phyloP scores from a whole-genome alignment of 2,329 filamentous ascomycete species.

The Verticillium dahliae region DNA sequence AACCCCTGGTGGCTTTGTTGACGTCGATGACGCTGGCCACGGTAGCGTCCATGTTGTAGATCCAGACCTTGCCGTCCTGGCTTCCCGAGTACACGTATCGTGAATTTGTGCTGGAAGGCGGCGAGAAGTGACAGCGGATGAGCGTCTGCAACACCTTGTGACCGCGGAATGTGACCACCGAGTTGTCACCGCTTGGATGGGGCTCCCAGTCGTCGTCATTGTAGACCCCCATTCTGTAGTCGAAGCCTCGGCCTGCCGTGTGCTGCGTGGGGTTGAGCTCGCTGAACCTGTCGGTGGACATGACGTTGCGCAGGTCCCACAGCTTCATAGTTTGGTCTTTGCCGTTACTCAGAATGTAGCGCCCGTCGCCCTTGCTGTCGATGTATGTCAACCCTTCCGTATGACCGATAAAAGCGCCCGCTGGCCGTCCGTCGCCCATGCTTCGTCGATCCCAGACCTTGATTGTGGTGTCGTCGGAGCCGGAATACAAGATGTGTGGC shows the following conservation, averaged over 20 bases:
- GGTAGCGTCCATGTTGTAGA: conserved; percentile 92
- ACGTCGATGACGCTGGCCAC: conserved; percentile 75
- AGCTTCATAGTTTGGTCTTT: conserved; percentile 98
- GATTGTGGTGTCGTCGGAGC: conserved; percentile 87
- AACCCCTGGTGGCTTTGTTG: conserved; percentile 57
- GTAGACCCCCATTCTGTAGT: conserved; percentile 67
- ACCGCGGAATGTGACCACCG: conserved; percentile 85
- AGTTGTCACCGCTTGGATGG: conserved; percentile 75
- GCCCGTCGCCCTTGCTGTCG: conserved; percentile 63
- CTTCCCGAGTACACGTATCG: conserved; percentile 92
- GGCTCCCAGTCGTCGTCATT: conserved; percentile 60
- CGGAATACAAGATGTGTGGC: conserved; percentile 91
- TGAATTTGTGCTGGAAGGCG: conserved; percentile 76
- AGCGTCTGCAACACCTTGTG: conserved; percentile 85
- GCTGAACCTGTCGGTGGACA: conserved; percentile 60
- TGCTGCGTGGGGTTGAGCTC: conserved; percentile 48
- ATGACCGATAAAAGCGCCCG: conserved; percentile 61
- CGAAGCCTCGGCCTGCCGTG: conserved; percentile 54
- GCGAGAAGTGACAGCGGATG: conserved; percentile 93
- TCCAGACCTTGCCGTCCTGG: conserved; percentile 79
- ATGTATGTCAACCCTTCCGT: conserved; percentile 62
- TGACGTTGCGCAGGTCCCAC: conserved; percentile 90
- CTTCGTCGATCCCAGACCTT: conserved; percentile 95
- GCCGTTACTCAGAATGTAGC: conserved; percentile 86
- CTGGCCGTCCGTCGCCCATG: conserved; percentile 74